Evolutionary conservation across 2,329 filamentous ascomycete genomes (phyloP).

Genomic region (Colletotrichum somersetense): DNA sequence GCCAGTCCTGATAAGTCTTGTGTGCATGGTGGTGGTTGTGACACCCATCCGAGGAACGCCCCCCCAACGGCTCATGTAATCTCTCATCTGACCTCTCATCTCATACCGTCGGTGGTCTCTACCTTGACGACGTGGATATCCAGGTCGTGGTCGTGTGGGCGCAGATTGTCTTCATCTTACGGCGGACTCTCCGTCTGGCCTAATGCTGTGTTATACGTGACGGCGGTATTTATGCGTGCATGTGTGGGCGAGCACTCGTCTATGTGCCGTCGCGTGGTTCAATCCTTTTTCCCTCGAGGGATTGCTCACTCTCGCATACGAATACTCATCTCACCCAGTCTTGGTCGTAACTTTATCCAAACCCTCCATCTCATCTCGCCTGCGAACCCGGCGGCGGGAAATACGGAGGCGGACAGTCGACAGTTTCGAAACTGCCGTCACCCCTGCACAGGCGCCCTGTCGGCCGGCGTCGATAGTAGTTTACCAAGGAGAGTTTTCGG

Average conservation of each 20-base stretch:
- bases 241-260: too few species aligned
- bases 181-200: too few species aligned
- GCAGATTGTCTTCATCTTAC: not conserved
- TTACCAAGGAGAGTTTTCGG: not conserved
- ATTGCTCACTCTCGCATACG: not conserved
- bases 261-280: too few species aligned
- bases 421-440: not conserved
- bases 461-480: slow-evolving; percentile 7
- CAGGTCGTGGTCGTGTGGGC: not conserved
- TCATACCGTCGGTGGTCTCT: not conserved
- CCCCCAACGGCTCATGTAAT: not conserved
- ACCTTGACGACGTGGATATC: not conserved
- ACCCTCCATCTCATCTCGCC: not conserved
- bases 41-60: too few species aligned
- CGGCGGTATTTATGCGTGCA: too few species aligned
- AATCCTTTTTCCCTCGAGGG: not conserved
- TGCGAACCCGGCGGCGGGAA: not conserved
- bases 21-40: not conserved
- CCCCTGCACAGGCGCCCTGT: not conserved
- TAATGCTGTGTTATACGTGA: too few species aligned
- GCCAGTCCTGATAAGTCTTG: not conserved
- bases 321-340: not conserved
- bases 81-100: slow-evolving; percentile 1
- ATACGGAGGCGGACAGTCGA: not conserved
- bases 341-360: not conserved